Evolutionary conservation across 2,329 filamentous ascomycete species (phyloP), one percentile per base, ranked within the genome.

Genomic region (Tothia fuscella): DNA sequence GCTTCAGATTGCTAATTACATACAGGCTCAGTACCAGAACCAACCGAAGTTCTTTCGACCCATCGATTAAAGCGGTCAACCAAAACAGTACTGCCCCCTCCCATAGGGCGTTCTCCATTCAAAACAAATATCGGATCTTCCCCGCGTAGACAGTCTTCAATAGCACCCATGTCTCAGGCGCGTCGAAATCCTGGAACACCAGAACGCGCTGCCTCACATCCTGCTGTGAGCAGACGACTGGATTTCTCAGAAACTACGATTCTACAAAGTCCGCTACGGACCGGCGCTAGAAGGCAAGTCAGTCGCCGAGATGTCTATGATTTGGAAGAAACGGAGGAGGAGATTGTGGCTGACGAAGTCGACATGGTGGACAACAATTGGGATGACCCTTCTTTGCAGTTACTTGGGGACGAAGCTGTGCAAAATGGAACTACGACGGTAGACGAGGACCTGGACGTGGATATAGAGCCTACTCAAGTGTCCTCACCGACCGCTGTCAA

Each of bases 121-220:
- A 82, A 81, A 58, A 79, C 78, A 3, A 62, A 69, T 25, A 65
- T 71, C 40, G 66, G 61, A 5, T 63, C 66, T 20, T 80, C 80
- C 0, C 76, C 80, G 20, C 70, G 75, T 47, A 70, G 71, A 43
- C 76, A 76, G 50, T 75, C 72, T 4, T 70, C 71, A 36, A 58
- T 79, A 41, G 71, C 26, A 13, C 30, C 39, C 13, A 25, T 25
- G 22, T 25, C 25, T n/a, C 25, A 31, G 20, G 39, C 31, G 6
- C 22, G 24, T 5, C 10, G 24, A 9, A 16, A 6, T 3, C 39
- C n/a, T n/a, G 36, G 21, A 12, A 24, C 54, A 25, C 56, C 58
- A 5, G 44, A 47, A 13, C 57, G 56, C 38, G 50, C 56, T 13
- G 38, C 49, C 9, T 57, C 56, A 19, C 51, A 58, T 32, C 54